phyloP scores from a whole-genome alignment of 225 moss, liverwort and hornwort species.

The Polytrichum formosum region DNA sequence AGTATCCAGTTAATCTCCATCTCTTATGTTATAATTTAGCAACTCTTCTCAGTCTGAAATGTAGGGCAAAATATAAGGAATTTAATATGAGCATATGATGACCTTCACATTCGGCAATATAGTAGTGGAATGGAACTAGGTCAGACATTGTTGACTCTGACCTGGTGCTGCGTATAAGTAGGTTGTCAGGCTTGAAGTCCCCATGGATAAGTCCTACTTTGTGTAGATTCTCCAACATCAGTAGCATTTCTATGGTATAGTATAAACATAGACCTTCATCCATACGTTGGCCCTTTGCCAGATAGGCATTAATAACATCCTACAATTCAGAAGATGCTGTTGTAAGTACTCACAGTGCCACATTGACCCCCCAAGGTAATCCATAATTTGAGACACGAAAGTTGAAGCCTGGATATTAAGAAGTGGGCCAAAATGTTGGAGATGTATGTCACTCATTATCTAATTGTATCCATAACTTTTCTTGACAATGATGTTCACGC shows the following conservation, averaged over 20 bases:
- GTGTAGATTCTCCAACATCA: slow-evolving; percentile 80
- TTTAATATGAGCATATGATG: too few relatives aligned
- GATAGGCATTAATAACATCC: slow-evolving; percentile 91
- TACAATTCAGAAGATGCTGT: slow-evolving; percentile 30
- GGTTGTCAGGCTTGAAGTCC: slow-evolving; percentile 98
- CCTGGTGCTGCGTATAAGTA: slow-evolving; percentile 88
- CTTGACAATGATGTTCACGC: too few relatives aligned
- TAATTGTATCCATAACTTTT: too few relatives aligned
- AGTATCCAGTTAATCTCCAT: too few relatives aligned
- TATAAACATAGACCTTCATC: slow-evolving; percentile 85
- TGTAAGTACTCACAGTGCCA: slow-evolving; percentile 15
- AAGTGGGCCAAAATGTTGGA: too few relatives aligned
- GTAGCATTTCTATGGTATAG: slow-evolving; percentile 92
- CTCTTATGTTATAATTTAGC: too few relatives aligned
- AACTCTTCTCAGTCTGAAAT: too few relatives aligned
- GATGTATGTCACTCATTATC: too few relatives aligned
- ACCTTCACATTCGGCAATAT: too few relatives aligned
- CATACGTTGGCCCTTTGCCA: slow-evolving; percentile 67
- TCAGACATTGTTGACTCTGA: slow-evolving; percentile 10
- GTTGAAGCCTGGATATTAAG: too few relatives aligned
- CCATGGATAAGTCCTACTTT: slow-evolving; percentile 92
- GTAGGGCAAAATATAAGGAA: too few relatives aligned
- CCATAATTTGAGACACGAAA: too few relatives aligned
- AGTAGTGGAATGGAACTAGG: background rate
- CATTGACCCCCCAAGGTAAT: background rate